A percentile compares a stretch with the other conserved stretches of the same genome.
These are phyloP conservation scores for bread wheat (Triticum aestivum) DNA, from an alignment of 176 grass and related monocot species.

Conservation along the genomic window DNA sequence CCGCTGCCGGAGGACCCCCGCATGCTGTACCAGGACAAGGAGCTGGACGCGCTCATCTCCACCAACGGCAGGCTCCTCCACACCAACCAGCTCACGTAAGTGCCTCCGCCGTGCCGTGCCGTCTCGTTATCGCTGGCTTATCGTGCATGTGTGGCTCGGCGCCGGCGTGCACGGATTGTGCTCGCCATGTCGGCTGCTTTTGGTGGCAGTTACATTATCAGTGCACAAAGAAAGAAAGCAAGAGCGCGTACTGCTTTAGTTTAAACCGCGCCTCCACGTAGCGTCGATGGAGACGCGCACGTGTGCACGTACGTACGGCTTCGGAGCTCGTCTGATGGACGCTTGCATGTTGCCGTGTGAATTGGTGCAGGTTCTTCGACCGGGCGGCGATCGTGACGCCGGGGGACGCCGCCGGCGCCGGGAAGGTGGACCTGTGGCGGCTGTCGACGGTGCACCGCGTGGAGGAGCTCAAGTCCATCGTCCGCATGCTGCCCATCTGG, in stretches of 20 bases:
- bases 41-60: conserved; percentile 64
- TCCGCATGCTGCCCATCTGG: conserved; percentile 81
- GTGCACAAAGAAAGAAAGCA: background rate
- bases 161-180: background rate
- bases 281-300: background rate
- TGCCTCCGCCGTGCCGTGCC: background rate
- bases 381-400: conserved; percentile 29
- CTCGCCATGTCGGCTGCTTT: conserved; percentile 20
- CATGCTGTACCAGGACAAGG: conserved; percentile 63
- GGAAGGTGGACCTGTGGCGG: conserved; percentile 44
- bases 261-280: background rate
- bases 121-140: background rate
- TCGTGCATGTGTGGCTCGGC: background rate
- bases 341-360: background rate
- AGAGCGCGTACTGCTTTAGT: background rate
- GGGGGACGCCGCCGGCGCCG: conserved; percentile 34
- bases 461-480: conserved; percentile 80
- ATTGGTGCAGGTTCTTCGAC: conserved; percentile 25
- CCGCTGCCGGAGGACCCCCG: conserved; percentile 41
- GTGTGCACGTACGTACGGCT: too few relatives aligned
- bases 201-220: conserved; percentile 9
- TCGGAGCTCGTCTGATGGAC: background rate
- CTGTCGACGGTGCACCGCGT: conserved; percentile 73
- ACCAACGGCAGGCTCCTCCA: conserved; percentile 33
- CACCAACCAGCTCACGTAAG: conserved; percentile 38